Conservation (phyloP, 129 eudicot species). For the Artemisia annua region DNA sequence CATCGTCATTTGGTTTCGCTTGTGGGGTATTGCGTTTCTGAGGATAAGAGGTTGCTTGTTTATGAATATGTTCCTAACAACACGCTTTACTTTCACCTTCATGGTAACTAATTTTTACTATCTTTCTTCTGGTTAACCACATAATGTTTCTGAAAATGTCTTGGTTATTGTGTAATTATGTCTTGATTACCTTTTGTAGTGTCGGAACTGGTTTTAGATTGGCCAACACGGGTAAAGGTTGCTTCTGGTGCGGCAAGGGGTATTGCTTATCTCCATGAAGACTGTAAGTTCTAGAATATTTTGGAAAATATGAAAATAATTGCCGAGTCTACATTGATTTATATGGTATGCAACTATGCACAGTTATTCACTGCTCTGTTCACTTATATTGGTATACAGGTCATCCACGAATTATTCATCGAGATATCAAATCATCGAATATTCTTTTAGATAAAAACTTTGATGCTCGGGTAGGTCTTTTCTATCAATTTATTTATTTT, state of each 20-base stretch:
- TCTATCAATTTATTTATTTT: not conserved
- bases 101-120: constrained; percentile 47
- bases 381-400: constrained; percentile 43
- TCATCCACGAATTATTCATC: constrained; percentile 87
- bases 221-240: constrained; percentile 77
- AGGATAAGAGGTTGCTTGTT: constrained; percentile 69
- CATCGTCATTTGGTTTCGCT: constrained; percentile 94
- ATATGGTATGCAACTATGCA: no score
- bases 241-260: constrained; percentile 96
- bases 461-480: constrained; percentile 70
- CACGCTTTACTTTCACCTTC: constrained; percentile 86
- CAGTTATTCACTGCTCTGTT: no score
- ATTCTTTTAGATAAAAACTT: constrained; percentile 80
- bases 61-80: constrained; percentile 86
- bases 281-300: constrained; percentile 47
- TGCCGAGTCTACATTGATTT: no score
- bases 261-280: constrained; percentile 89
- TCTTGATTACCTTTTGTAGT: constrained; percentile 39
- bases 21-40: constrained; percentile 77
- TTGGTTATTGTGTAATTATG: not conserved
- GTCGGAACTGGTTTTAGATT: constrained; percentile 64
- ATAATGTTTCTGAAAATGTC: not conserved
- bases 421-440: constrained; percentile 95
- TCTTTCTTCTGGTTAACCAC: not conserved
- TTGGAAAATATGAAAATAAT: no score